phyloP scores from a whole-genome alignment of 2,329 filamentous ascomycete species.

The Botrytis medusae region DNA sequence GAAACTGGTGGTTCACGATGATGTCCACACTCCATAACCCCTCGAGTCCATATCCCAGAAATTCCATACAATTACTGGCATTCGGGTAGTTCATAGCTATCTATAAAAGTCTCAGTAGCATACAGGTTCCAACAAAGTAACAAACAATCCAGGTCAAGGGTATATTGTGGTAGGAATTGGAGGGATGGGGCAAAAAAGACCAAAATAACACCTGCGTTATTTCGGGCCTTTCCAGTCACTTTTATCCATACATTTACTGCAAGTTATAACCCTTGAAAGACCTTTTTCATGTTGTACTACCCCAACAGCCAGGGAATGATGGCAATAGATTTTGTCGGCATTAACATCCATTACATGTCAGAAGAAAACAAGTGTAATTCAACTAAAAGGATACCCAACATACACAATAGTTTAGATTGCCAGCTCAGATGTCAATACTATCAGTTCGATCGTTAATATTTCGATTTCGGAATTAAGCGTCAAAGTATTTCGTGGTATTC shows the following conservation, averaged over 20 bases:
- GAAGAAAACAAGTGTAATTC: neutral
- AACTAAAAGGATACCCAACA: neutral
- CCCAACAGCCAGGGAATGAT: too few species aligned
- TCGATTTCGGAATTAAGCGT: neutral
- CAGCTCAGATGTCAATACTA: neutral
- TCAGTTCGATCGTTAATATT: neutral
- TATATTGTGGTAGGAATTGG: neutral
- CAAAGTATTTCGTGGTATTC: neutral
- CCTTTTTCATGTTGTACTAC: too few species aligned
- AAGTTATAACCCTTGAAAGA: neutral
- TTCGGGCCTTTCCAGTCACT: too few species aligned
- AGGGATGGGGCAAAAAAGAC: neutral
- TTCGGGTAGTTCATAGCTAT: neutral
- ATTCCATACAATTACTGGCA: too few species aligned
- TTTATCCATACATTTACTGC: neutral
- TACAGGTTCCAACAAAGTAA: too few species aligned
- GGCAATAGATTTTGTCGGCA: neutral
- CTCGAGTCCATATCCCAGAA: too few species aligned
- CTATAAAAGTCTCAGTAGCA: neutral
- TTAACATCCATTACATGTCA: neutral
- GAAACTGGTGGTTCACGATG: rapidly evolving
- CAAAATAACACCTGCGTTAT: neutral
- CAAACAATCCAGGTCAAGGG: neutral
- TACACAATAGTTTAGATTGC: neutral
- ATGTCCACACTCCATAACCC: neutral